phyloP scores from a whole-genome alignment of 441 rosid genomes.

The Croton laevigatus region DNA sequence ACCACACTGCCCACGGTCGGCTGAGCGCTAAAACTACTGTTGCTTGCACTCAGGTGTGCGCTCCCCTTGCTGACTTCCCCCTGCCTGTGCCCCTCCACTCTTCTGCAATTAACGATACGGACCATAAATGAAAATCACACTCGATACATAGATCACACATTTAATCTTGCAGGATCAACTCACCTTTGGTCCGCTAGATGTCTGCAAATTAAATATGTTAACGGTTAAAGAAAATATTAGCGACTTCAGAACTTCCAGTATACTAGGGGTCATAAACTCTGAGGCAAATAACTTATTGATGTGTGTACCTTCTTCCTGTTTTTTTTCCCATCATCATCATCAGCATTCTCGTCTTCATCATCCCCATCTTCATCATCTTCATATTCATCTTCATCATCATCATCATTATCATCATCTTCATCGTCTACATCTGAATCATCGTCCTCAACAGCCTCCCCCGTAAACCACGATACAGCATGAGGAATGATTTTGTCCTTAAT shows the following conservation, averaged over 20 bases:
- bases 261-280: background rate
- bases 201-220: slow-evolving; percentile 26
- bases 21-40: slow-evolving; percentile 32
- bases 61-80: slow-evolving; percentile 59
- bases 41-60: slow-evolving; percentile 82
- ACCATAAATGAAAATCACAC: background rate
- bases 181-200: slow-evolving; percentile 48
- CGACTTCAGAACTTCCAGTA: background rate
- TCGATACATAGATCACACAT: background rate
- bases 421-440: slow-evolving; percentile 46
- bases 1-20: background rate
- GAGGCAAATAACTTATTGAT: background rate
- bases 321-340: slow-evolving; percentile 38
- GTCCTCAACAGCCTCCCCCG: slow-evolving; percentile 63
- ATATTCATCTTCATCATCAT: slow-evolving; percentile 24
- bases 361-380: slow-evolving; percentile 40
- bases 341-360: slow-evolving; percentile 28
- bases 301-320: slow-evolving; percentile 36
- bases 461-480: slow-evolving; percentile 78
- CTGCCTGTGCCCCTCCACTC: slow-evolving; percentile 41
- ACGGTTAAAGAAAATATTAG: slow-evolving; percentile 12
- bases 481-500: slow-evolving; percentile 73
- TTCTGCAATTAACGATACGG: slow-evolving; percentile 30
- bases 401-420: slow-evolving; percentile 39
- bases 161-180: background rate